These are phyloP conservation scores for Erodium maritimum DNA, from an alignment of 345 rosid genomes.

Conservation along the genomic window DNA sequence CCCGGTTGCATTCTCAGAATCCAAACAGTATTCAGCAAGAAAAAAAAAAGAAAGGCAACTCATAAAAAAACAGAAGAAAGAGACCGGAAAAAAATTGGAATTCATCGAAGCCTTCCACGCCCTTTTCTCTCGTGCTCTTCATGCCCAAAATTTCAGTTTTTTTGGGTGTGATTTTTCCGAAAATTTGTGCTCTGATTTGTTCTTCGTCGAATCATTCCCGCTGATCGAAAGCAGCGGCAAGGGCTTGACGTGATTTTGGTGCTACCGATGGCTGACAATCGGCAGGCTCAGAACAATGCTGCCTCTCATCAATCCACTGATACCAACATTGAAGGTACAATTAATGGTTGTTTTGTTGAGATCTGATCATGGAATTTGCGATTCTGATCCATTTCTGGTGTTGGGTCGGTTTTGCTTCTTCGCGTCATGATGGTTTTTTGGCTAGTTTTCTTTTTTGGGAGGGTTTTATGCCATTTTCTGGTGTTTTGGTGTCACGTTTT, in stretches of 20 bases:
- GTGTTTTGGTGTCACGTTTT: neutral
- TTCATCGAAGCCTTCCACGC: neutral
- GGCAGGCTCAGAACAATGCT: conserved; percentile 48
- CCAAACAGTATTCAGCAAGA: neutral
- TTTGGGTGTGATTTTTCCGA: no score
- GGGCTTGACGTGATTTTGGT: conserved; percentile 3
- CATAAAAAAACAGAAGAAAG: no score
- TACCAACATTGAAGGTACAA: conserved; percentile 44
- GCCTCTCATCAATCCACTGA: conserved; percentile 47
- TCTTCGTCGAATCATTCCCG: neutral
- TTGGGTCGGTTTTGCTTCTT: neutral
- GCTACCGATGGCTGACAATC: conserved; percentile 55
- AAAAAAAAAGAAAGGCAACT: neutral
- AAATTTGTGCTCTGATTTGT: neutral
- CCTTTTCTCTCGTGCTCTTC: neutral
- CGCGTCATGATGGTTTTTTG: neutral
- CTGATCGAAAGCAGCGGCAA: conserved; percentile 6
- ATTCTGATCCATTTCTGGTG: neutral
- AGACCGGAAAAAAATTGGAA: neutral
- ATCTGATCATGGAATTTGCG: conserved; percentile 13
- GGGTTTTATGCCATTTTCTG: neutral
- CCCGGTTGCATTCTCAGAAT: neutral
- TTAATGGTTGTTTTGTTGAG: conserved; percentile 8
- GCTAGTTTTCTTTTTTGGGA: neutral
- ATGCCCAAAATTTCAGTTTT: neutral